Evolutionary conservation across 139 green algal species (phyloP).

Genomic region (Tetradesmus obliquus): DNA sequence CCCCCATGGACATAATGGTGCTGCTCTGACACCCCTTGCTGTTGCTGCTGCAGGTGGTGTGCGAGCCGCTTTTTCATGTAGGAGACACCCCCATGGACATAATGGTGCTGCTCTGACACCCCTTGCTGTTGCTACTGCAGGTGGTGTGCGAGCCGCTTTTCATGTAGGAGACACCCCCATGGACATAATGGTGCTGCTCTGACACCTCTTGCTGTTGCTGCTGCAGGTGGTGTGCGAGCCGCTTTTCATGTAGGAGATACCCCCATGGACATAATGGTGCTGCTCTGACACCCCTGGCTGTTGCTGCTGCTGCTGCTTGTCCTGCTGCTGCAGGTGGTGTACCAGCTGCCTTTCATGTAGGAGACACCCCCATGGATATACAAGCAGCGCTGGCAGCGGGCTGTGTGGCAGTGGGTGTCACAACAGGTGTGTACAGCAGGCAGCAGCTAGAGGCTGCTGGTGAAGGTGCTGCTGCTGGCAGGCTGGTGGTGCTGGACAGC

Average conservation of each 20-base stretch:
- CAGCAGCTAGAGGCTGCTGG: constrained; percentile 60
- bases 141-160: not conserved
- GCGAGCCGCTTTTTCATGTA: no score
- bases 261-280: not conserved
- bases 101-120: not conserved
- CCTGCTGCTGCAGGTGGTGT: constrained; percentile 16
- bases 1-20: constrained; percentile 65
- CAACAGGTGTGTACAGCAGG: constrained; percentile 80
- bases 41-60: no score
- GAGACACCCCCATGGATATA: constrained; percentile 81
- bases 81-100: not conserved
- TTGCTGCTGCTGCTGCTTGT: not conserved
- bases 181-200: not conserved
- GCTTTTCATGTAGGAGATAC: not conserved
- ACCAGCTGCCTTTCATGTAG: constrained; percentile 2
- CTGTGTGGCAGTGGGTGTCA: constrained; percentile 75
- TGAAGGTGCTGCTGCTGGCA: constrained; percentile 9
- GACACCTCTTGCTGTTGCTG: not conserved
- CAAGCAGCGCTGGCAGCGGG: constrained; percentile 75
- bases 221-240: not conserved
- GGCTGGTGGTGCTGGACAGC: constrained; percentile 50
- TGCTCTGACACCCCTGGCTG: not conserved
- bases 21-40: not conserved
- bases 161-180: not conserved
- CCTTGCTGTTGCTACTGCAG: not conserved